phyloP scores from a whole-genome alignment of 139 green algal genomes.

The Astrephomene gubernaculifera region DNA sequence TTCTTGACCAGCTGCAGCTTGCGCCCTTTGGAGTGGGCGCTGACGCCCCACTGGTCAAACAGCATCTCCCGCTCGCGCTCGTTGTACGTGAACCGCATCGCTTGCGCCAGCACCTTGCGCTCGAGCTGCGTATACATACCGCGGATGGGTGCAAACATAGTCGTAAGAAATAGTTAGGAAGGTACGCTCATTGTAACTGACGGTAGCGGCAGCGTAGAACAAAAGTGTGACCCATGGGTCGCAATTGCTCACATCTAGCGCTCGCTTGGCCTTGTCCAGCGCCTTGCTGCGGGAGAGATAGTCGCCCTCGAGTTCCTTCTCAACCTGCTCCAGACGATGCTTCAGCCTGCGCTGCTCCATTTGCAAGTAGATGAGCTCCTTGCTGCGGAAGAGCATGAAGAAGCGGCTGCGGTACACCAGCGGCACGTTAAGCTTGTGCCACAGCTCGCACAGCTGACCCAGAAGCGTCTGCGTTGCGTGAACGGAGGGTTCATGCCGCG shows the following conservation, averaged over 20 bases:
- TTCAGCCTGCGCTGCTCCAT: conserved; percentile 55
- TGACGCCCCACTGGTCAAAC: conserved; percentile 61
- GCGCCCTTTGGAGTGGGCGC: conserved; percentile 61
- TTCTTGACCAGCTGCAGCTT: conserved; percentile 72
- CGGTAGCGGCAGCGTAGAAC: too few relatives aligned
- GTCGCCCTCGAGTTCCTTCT: background rate
- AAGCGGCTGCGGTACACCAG: conserved; percentile 74
- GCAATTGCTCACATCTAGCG: conserved; percentile 40
- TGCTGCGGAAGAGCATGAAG: conserved; percentile 64
- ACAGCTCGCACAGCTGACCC: conserved; percentile 70
- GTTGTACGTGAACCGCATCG: conserved; percentile 62
- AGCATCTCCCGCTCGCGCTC: conserved; percentile 61
- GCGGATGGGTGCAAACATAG: too few relatives aligned
- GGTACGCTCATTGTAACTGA: too few relatives aligned
- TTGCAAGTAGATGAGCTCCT: conserved; percentile 77
- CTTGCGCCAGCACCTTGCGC: conserved; percentile 63
- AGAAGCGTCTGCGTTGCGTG: conserved; percentile 63
- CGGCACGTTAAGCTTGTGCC: conserved; percentile 73
- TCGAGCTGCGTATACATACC: too few relatives aligned
- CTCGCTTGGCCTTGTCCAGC: conserved; percentile 51
- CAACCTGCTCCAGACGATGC: conserved; percentile 25
- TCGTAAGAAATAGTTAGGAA: too few relatives aligned
- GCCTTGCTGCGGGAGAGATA: conserved; percentile 38
- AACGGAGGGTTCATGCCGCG: too few relatives aligned
- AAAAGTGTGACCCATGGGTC: background rate